Evolutionary conservation across 805 yeast genomes (phyloP), one percentile per base, ranked within the genome.

Genomic region (Lipomyces anomalus): DNA sequence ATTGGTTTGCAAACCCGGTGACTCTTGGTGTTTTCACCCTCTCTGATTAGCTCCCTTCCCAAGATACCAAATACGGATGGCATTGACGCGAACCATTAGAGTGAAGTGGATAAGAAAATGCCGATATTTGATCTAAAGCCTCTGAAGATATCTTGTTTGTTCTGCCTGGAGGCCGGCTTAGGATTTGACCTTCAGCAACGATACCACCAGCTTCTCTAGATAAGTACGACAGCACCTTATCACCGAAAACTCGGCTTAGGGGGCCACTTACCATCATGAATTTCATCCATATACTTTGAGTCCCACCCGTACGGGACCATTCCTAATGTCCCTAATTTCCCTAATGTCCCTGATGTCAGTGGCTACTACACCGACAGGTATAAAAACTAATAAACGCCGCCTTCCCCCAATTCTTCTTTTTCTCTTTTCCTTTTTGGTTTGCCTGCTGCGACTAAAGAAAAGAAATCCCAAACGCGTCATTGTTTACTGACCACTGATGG

Each of bases 131-230:
- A n/a, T n/a, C n/a, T n/a, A n/a, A n/a, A n/a, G n/a, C n/a, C n/a
- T n/a, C n/a, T n/a, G n/a, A n/a, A 9, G 30, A 13, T 13, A 26
- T 13, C 11, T 9, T 13, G 11, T 9, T 9, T 13, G 30, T 9
- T 13, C 30, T 9, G 9, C 30, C 30, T 13, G 30, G 28, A 6
- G 43, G 43, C 28, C 17, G 11, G 38, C 23, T n/a, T 5, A 11
- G 13, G 4, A 42, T 3, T 11, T 34, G 6, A 5, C 42, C 45
- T 16, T 22, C 16, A 9, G 13, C 18, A 22, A 23, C 42, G 20
- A 35, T 23, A 18, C 53, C 53, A 3, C 53, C 53, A 11, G 47
- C 40, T 16, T 46, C 50, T 13, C 53, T 36, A 32, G 46, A 49
- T 22, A 49, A 21, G 23, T 49, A 49, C 7, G 47, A 43, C 30